Evolutionary conservation across 1,284 basidiomycete species (phyloP), one percentile per base, ranked within the genome.

Genomic region (Melampsora americana): DNA sequence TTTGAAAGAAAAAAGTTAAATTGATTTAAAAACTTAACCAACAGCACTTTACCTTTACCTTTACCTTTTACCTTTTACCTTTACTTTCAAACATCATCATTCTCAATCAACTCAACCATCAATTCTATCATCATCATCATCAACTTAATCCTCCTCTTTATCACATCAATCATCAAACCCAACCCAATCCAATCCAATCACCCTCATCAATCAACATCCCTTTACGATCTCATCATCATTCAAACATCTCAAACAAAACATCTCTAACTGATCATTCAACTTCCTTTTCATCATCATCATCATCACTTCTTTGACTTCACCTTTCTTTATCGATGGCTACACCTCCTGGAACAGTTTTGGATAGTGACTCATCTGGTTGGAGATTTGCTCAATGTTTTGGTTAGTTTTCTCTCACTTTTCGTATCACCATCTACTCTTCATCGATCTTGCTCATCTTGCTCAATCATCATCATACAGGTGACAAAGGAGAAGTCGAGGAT

Each of bases 371-470:
- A 18, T 82, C 81, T 11, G 81, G 81, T 82, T 99, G 96, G 96
- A 90, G 95, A 81, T 99, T 99, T 84, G 96, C 96, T 72, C 96
- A 99, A 84, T 99, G 96, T 86, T 99, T 99, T 84, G 96, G 96
- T 81, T 95, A 96, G 87, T 94, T 16, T 39, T 30, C 56, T 64
- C 20, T n/a, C 32, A 18, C 7, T 53, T 32, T 50, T 16, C 20
- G 28, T 71, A 6, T 64, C 11, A 16, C 16, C 26, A 39, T 42
- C 14, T 50, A 48, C 48, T 48, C 26, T 61, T 66, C 20, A 32
- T 44, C 16, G n/a, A 23, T 35, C n/a, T 44, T 23, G 23, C 50
- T 23, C 26, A n/a, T 20, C 9, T 44, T 59, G 26, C 48, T 28
- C 26, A 32, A 35, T 42, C 6, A 14, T 42, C 0, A 3, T 23